Evolutionary conservation across 257 asterid genomes (phyloP).

Genomic region (Scutellaria galericulata): DNA sequence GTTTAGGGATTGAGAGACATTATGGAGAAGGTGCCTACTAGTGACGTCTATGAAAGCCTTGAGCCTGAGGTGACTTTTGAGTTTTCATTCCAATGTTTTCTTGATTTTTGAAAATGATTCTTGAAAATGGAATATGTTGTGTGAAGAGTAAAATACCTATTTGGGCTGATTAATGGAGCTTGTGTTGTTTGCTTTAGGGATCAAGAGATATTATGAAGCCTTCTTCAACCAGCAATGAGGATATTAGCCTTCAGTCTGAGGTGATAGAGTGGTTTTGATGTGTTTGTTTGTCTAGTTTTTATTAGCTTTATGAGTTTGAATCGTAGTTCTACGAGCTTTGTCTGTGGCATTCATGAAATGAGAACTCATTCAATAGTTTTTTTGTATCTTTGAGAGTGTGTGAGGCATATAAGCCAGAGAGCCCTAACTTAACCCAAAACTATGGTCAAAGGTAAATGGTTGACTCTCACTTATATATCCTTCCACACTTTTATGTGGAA

Average conservation of each 20-base stretch:
- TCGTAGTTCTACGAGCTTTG: too few relatives aligned
- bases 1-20: constrained; percentile 41
- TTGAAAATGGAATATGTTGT: not conserved
- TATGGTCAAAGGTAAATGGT: too few relatives aligned
- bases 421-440: too few relatives aligned
- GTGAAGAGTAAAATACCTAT: too few relatives aligned
- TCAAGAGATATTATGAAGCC: constrained; percentile 46
- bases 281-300: not conserved
- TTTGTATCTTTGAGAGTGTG: not conserved
- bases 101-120: not conserved
- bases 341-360: not conserved
- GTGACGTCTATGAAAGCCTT: constrained; percentile 35
- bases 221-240: constrained; percentile 39
- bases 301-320: not conserved
- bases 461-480: too few relatives aligned
- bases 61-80: constrained; percentile 37
- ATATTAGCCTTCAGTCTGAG: constrained; percentile 27
- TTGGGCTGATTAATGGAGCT: not conserved
- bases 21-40: constrained; percentile 52
- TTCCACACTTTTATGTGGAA: too few relatives aligned
- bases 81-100: constrained; percentile 8
- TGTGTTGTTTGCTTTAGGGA: constrained; percentile 36
- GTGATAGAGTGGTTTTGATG: constrained; percentile 30
- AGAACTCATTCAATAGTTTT: not conserved
- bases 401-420: too few relatives aligned